Percentiles rank a stretch among this genome's conserved stretches.
Evolutionary conservation across 2,329 filamentous ascomycete species (phyloP).

Genomic region (Metarhizium guizhouense): DNA sequence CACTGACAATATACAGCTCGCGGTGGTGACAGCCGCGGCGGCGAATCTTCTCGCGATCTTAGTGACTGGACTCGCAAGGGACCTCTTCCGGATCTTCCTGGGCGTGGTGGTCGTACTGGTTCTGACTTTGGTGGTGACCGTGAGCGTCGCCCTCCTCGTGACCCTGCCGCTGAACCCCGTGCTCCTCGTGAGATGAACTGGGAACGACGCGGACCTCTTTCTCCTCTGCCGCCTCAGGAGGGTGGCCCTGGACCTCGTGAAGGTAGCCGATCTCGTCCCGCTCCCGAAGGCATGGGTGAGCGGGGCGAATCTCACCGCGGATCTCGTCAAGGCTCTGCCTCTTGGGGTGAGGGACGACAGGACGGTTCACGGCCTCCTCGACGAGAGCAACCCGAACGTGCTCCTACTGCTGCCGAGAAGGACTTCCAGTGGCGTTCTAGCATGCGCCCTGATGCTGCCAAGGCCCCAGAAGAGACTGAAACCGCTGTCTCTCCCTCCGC

Average conservation of each 20-base stretch:
- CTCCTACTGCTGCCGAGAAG: conserved; percentile 79
- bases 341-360: conserved; percentile 65
- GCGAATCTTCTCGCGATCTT: conserved; percentile 66
- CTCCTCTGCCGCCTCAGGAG: conserved; percentile 53
- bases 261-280: conserved; percentile 41
- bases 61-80: conserved; percentile 91
- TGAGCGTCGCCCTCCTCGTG: conserved; percentile 58
- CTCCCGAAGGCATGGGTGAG: conserved; percentile 44
- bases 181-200: conserved; percentile 71
- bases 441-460: conserved; percentile 75
- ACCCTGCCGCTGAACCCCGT: conserved; percentile 49
- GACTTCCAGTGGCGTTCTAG: conserved; percentile 88
- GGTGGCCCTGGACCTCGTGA: conserved; percentile 42
- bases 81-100: conserved; percentile 64
- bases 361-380: conserved; percentile 74
- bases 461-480: conserved; percentile 61
- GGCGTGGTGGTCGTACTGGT: conserved; percentile 35
- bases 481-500: conserved; percentile 48
- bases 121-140: conserved; percentile 35
- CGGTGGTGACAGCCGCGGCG: conserved; percentile 51
- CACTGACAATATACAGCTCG: conserved; percentile 57
- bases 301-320: conserved; percentile 49
- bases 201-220: conserved; percentile 89
- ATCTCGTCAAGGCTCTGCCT: conserved; percentile 61
- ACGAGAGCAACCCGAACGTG: conserved; percentile 60